phyloP scores from a whole-genome alignment of 331 rosid genomes.

The Acacia concinna region DNA sequence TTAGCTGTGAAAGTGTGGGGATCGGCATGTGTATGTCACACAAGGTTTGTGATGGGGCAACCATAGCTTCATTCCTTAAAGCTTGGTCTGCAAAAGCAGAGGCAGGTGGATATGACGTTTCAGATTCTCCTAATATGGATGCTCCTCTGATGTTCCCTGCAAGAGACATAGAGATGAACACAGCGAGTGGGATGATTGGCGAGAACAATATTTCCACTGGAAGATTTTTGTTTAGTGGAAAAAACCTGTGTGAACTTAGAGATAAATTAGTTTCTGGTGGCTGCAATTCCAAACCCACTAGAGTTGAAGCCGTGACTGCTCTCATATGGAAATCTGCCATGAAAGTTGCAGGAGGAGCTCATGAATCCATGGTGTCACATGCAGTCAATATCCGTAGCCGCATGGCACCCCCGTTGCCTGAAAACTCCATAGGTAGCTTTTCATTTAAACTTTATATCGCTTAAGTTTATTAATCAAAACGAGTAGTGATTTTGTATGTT shows the following conservation, averaged over 20 bases:
- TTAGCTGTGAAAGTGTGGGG: conserved; percentile 36
- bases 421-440: neutral
- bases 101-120: neutral
- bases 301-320: conserved; percentile 41
- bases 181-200: neutral
- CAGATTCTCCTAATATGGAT: neutral
- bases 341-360: conserved; percentile 24
- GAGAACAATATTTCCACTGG: conserved; percentile 21
- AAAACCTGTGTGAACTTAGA: neutral
- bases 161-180: neutral
- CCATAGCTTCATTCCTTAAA: conserved; percentile 20
- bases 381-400: conserved; percentile 41
- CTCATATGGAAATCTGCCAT: conserved; percentile 53
- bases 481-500: neutral
- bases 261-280: neutral
- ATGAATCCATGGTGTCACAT: conserved; percentile 24
- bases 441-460: neutral
- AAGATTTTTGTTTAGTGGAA: conserved; percentile 32
- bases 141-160: conserved; percentile 31
- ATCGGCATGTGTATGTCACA: conserved; percentile 37
- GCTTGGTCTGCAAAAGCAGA: conserved; percentile 35
- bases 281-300: conserved; percentile 22
- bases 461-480: no score
- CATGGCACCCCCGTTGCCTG: conserved; percentile 19
- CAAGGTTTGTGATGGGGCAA: conserved; percentile 36